A percentile compares a stretch with the other conserved stretches of the same genome.
phyloP scores from a whole-genome alignment of 2,329 filamentous ascomycete species.

The Cladosporium sphaerospermum region DNA sequence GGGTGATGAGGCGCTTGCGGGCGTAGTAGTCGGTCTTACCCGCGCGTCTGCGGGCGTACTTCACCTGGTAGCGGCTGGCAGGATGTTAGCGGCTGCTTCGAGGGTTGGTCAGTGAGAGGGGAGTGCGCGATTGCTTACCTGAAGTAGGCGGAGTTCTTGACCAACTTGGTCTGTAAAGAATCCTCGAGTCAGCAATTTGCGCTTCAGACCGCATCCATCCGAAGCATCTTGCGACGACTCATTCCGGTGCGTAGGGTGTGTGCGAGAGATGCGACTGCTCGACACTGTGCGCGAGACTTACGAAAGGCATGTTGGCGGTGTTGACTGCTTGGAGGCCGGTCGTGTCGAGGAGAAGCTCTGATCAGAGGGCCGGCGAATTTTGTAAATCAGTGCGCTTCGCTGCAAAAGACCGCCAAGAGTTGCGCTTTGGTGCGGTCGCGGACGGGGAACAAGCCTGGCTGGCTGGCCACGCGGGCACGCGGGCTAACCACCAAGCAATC shows the following conservation, averaged over 20 bases:
- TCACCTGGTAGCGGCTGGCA: constrained; percentile 92
- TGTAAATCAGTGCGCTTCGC: constrained; percentile 2
- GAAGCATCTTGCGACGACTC: constrained; percentile 99
- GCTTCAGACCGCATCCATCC: constrained; percentile 78
- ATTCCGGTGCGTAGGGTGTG: constrained; percentile 8
- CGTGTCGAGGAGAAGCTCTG: constrained; percentile 5
- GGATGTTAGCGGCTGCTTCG: constrained; percentile 6
- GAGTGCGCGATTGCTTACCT: constrained; percentile 57
- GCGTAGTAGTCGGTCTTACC: constrained; percentile 99
- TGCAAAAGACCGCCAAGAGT: constrained; percentile 6
- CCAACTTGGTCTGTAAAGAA: constrained; percentile 67
- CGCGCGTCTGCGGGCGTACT: constrained; percentile 94
- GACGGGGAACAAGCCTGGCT: not conserved
- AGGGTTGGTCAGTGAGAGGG: constrained; percentile 3
- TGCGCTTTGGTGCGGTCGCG: not conserved
- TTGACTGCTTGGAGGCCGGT: constrained; percentile 11
- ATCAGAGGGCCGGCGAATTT: constrained; percentile 1
- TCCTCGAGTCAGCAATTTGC: constrained; percentile 99
- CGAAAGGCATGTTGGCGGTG: constrained; percentile 41
- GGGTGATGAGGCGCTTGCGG: constrained; percentile 97
- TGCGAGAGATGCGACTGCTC: not conserved
- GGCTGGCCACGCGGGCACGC: too few species aligned
- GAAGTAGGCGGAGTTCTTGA: constrained; percentile 99
- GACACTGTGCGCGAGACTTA: constrained; percentile 33
- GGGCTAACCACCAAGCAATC: too few species aligned